Percentiles rank a stretch among this genome's conserved stretches.
Conservation (phyloP, 306 rosid species). For the Dalbergia cochinchinensis region DNA sequence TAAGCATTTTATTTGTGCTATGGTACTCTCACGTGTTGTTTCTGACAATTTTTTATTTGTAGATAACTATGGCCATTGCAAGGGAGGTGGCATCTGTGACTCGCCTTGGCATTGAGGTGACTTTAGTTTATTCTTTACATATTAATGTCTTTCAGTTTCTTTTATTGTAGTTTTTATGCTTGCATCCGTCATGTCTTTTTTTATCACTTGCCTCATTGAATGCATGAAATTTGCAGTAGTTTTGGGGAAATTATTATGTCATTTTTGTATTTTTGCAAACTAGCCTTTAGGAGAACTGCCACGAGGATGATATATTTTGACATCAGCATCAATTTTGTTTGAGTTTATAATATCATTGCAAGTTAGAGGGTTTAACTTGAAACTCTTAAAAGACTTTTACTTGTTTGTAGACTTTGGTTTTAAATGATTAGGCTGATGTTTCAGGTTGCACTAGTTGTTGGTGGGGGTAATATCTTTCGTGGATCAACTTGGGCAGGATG, state of each 20-base stretch:
- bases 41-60: constrained; percentile 37
- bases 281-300: constrained; percentile 6
- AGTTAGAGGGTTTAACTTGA: constrained; percentile 40
- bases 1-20: not conserved
- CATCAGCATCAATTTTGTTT: constrained; percentile 1
- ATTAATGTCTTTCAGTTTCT: not conserved
- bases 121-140: constrained; percentile 4
- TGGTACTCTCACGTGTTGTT: constrained; percentile 33
- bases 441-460: constrained; percentile 98
- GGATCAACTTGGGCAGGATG: constrained; percentile 94
- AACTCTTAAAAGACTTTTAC: not conserved
- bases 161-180: constrained; percentile 19
- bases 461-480: constrained; percentile 97
- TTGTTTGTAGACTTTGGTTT: constrained; percentile 27
- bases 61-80: constrained; percentile 94
- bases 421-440: constrained; percentile 47
- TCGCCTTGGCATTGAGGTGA: constrained; percentile 97
- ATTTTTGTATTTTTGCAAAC: constrained; percentile 18
- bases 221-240: not conserved
- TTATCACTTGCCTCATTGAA: constrained; percentile 35
- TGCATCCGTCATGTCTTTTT: not conserved
- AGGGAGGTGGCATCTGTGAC: constrained; percentile 96
- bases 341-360: constrained; percentile 26
- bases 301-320: constrained; percentile 7
- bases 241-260: not conserved